These are phyloP conservation scores for Hyphopichia buzzinii DNA, from an alignment of 1,139 yeast genomes.

Conservation along the genomic window DNA sequence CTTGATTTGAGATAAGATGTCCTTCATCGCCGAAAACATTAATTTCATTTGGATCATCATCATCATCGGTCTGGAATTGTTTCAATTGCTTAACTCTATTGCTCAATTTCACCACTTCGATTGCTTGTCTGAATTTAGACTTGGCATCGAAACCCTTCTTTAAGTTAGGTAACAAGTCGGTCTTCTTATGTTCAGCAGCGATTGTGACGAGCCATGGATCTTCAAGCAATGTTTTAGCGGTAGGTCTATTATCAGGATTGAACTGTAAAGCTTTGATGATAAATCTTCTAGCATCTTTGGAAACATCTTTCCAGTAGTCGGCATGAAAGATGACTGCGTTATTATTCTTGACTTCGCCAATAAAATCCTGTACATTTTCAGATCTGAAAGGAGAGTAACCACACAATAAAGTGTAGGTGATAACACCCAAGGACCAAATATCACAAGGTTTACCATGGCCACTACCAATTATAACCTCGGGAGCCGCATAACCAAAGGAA, in stretches of 20 bases:
- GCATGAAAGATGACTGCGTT: slow-evolving; percentile 80
- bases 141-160: slow-evolving; percentile 80
- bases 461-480: slow-evolving; percentile 71
- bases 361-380: slow-evolving; percentile 76
- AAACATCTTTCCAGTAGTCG: slow-evolving; percentile 81
- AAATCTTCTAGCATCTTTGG: slow-evolving; percentile 72
- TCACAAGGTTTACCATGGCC: slow-evolving; percentile 95
- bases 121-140: slow-evolving; percentile 80
- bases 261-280: slow-evolving; percentile 63
- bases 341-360: slow-evolving; percentile 68
- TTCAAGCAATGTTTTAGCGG: slow-evolving; percentile 58
- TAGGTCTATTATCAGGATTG: slow-evolving; percentile 64
- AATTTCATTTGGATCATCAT: slow-evolving; percentile 53
- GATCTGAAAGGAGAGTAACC: slow-evolving; percentile 93
- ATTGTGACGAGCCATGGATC: slow-evolving; percentile 69
- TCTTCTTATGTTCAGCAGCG: slow-evolving; percentile 45
- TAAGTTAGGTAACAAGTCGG: slow-evolving; percentile 68
- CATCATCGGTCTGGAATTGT: slow-evolving; percentile 49
- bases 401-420: slow-evolving; percentile 83
- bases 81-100: slow-evolving; percentile 71
- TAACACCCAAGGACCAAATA: slow-evolving; percentile 90
- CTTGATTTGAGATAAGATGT: slow-evolving; percentile 4
- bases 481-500: slow-evolving; percentile 92
- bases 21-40: slow-evolving; percentile 39
- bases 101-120: slow-evolving; percentile 73